Base-by-base conservation (phyloP, 257 asterid genomes). In the Solanum chiquidenum region DNA sequence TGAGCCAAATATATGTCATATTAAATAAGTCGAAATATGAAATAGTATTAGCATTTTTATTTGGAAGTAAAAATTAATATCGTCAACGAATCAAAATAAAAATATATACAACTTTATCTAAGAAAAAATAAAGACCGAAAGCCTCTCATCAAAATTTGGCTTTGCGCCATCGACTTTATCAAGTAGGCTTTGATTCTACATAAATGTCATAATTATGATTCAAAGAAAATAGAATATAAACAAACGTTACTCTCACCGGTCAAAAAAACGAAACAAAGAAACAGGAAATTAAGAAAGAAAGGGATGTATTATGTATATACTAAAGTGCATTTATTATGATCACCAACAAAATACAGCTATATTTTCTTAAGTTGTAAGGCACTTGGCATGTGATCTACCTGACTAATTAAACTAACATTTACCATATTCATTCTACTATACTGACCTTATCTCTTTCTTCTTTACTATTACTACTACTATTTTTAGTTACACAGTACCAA, bases 311-410 rank as follows among this genome's bases (percentile, higher is more conserved):
- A 20, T 58, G 66, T 3, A 38, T 38, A 12, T 12, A 18, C 5
- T 9, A 29, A 82, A 49, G 69, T 31, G 31, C 44, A 82, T 74
- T 74, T 74, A 74, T 74, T 74, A 73, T 37, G 83, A 74, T 4
- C 46, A 34, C 52, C 83, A 37, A 74, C 83, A 74, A 21, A 37
- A 37, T 29, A 87, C 88, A 89, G 87, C 89, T 89, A 85, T 87
- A 21, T 72, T 87, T 88, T 64, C 58, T 60, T 49, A 33, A 42
- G 40, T 20, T 83, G 25, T 42, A 84, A 83, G 77, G 91, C 88
- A 73, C n/a, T 23, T 62, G 52, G 9, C 88, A 83, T 89, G 89
- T 87, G 88, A 83, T 4, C 37, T 74, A 73, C 34, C 91, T 87
- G 55, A 83, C 86, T 35, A 64, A n/a, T n/a, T 64, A 64, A 64